phyloP scores from a whole-genome alignment of 345 rosid genomes.

The Pugionium cornutum region DNA sequence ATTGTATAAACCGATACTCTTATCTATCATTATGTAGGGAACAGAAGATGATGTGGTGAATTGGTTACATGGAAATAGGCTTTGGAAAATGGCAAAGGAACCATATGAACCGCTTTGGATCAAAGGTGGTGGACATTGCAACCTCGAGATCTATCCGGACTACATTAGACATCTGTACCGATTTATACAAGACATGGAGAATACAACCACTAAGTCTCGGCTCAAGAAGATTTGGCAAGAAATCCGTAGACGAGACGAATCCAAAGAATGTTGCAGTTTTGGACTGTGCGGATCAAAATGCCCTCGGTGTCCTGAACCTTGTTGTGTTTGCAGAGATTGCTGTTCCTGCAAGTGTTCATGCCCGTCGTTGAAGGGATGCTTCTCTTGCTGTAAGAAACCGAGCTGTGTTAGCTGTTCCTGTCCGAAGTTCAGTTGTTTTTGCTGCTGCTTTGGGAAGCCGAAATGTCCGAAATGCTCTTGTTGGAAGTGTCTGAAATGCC shows the following conservation, averaged over 20 bases:
- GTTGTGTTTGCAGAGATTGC: conserved; percentile 32
- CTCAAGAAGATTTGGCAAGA: conserved; percentile 73
- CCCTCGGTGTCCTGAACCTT: conserved; percentile 49
- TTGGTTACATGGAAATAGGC: conserved; percentile 90
- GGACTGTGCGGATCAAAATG: conserved; percentile 49
- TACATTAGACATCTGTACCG: conserved; percentile 81
- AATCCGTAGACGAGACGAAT: conserved; percentile 47
- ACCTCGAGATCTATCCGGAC: conserved; percentile 93
- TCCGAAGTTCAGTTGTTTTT: conserved; percentile 33
- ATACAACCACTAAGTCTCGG: conserved; percentile 58
- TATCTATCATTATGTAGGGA: conserved; percentile 50
- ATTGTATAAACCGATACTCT: not conserved
- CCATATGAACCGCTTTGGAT: conserved; percentile 97
- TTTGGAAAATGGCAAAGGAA: conserved; percentile 89
- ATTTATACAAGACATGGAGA: conserved; percentile 92
- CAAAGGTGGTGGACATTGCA: conserved; percentile 98
- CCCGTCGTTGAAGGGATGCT: conserved; percentile 38
- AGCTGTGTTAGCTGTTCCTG: conserved; percentile 39
- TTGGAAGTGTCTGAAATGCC: conserved; percentile 34
- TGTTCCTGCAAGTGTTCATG: conserved; percentile 45
- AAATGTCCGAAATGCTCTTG: conserved; percentile 47
- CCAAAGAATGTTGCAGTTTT: conserved; percentile 54
- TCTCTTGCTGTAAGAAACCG: conserved; percentile 44
- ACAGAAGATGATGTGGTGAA: conserved; percentile 97
- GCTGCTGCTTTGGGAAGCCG: conserved; percentile 47